phyloP scores from a whole-genome alignment of 352 stramenopile genomes.

The Peronospora farinosa region DNA sequence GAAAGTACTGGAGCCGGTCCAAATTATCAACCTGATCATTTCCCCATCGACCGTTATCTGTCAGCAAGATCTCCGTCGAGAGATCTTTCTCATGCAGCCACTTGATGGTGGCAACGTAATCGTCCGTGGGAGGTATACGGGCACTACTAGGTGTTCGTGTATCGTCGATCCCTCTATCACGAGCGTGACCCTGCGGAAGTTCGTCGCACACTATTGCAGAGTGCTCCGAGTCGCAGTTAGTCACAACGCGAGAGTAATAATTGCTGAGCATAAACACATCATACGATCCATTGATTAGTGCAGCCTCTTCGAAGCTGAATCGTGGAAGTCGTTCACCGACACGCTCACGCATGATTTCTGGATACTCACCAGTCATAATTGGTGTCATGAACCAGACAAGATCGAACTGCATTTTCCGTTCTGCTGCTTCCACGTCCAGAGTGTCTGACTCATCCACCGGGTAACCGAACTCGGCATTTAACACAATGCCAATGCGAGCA shows the following conservation, averaged over 20 bases:
- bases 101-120: slow-evolving; percentile 56
- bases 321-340: slow-evolving; percentile 69
- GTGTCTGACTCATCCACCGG: slow-evolving; percentile 62
- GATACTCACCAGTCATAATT: slow-evolving; percentile 89
- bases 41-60: slow-evolving; percentile 61
- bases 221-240: slow-evolving; percentile 33
- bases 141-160: slow-evolving; percentile 50
- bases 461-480: slow-evolving; percentile 74
- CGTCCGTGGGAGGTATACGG: slow-evolving; percentile 21
- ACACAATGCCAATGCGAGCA: slow-evolving; percentile 89
- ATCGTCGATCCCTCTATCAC: slow-evolving; percentile 48
- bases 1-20: slow-evolving; percentile 57
- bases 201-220: slow-evolving; percentile 33
- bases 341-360: slow-evolving; percentile 80
- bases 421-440: slow-evolving; percentile 51
- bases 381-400: slow-evolving; percentile 91
- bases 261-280: slow-evolving; percentile 95
- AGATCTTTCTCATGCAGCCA: slow-evolving; percentile 57
- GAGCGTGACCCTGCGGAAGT: slow-evolving; percentile 33
- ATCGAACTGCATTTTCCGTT: slow-evolving; percentile 85
- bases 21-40: slow-evolving; percentile 44
- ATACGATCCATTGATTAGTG: slow-evolving; percentile 72
- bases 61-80: slow-evolving; percentile 46
- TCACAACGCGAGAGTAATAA: slow-evolving; percentile 65
- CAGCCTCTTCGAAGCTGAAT: slow-evolving; percentile 78